Base-by-base conservation (phyloP, 495 filamentous ascomycete species). In the Penicillium lagena region DNA sequence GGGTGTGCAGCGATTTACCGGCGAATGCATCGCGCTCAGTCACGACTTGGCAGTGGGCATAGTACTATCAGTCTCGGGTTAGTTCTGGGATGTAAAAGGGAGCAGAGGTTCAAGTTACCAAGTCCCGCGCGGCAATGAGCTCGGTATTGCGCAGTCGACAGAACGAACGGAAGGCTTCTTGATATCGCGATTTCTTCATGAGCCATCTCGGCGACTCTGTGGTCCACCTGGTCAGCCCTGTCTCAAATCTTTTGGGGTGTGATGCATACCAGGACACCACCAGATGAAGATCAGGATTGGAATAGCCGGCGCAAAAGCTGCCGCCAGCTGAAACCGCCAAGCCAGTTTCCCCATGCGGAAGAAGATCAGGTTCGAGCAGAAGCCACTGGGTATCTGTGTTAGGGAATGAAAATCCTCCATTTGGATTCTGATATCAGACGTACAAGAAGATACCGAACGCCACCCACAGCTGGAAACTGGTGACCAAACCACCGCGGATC, bases 281-380 rank as follows among this genome's bases (percentile, higher is more conserved):
- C 68, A 81, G 47, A 85, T 77, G 13, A 78, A 76, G 41, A 80
- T 39, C n/a, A 78, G 43, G 7, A 87, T 66, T 11, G 81, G 80
- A 29, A 86, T 50, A 9, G 83, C 79, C 8, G 83, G 83, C 43
- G 84, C 75, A 59, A 84, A 83, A 10, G 79, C 76, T 34, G 79
- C 79, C 1, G 71, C 80, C 29, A 83, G 49, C 53, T 84, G 80
- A 12, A 81, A 60, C 39, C 80, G 62, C 80, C 81, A 85, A 15
- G 79, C 67, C 43, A 80, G 43, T 27, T 29, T 11, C 8, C 48
- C 48, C 13, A 51, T 37, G 5, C 43, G 48, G 17, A 42, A 51
- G 30, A 46, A 51, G 12, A 51, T 42, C 4, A 51, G 7, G n/a
- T 51, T 75, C 0, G 42, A 49, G 2, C 77, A 78, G 37, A 72